Evolutionary conservation across 805 yeast genomes (phyloP), one percentile per base, ranked within the genome.

Genomic region (Candida chauliodis): DNA sequence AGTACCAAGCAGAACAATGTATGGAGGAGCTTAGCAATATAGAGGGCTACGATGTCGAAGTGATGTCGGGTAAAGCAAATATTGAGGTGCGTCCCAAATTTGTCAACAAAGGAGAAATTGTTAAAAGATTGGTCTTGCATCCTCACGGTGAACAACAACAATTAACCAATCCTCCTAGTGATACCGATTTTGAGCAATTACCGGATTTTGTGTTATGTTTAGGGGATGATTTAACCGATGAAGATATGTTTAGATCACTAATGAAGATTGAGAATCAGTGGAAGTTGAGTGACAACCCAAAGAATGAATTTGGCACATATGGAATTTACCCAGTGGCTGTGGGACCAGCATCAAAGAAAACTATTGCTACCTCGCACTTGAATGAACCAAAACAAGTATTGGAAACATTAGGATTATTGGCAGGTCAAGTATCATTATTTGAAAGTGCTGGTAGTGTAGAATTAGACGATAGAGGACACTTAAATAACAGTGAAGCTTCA

Each of bases 221-320:
- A 30, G 99, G 99, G 36, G 99, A 93, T 60, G 99, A 93, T 59
- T 73, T 82, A 29, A 93, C 99, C 0, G 99, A 93, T 60, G 99
- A 93, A 60, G 99, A 93, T 55, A 93, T 93, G 99, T 93, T 93
- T 60, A 73, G 69, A 42, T 82, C 91, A 19, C 68, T 93, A 51
- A 76, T 80, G 41, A 69, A 66, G 2, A 77, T 86, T 48, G 88
- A 83, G 50, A 52, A 56, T 2, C 53, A 59, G 18, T 78, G 84
- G 83, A 63, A 61, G 43, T 45, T 54, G 10, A 54, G 69, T 14
- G 61, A 65, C 5, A 56, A 66, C 27, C 63, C 68, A 2, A 60
- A 58, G 39, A 75, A 79, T 49, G 49, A 57, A n/a, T 69, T 66
- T 50, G 77, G 74, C 21, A 56, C 71, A 33, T 75, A 75, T 57